Evolutionary conservation across 116 monocot genomes (phyloP).

Genomic region (Phalaenopsis hybrid): DNA sequence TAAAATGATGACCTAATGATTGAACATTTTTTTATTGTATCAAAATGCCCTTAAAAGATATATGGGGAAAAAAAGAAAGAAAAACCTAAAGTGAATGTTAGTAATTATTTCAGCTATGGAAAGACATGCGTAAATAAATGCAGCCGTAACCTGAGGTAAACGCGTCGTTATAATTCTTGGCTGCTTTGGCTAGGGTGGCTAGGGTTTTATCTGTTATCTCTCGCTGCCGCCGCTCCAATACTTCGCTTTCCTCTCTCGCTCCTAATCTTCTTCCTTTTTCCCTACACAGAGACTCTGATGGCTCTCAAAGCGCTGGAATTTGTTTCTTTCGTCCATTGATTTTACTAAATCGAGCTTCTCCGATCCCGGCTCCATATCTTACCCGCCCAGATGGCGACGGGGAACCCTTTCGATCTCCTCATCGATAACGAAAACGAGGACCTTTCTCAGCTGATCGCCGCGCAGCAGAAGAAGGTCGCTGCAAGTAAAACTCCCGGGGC

Average conservation of each 20-base stretch:
- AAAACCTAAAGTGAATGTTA: too few relatives aligned
- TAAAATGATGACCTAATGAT: too few relatives aligned
- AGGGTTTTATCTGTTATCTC: not conserved
- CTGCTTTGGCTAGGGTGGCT: not conserved
- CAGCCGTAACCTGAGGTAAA: too few relatives aligned
- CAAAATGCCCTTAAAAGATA: too few relatives aligned
- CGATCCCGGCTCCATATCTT: slow-evolving; percentile 5
- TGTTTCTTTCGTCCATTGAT: not conserved
- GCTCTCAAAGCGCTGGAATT: not conserved
- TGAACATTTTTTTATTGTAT: too few relatives aligned
- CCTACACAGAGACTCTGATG: not conserved
- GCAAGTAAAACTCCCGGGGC: slow-evolving; percentile 13
- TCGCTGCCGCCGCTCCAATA: not conserved
- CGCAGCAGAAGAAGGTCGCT: slow-evolving; percentile 49
- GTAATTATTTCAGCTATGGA: too few relatives aligned
- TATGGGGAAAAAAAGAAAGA: too few relatives aligned
- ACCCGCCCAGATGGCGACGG: slow-evolving; percentile 38
- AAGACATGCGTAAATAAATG: too few relatives aligned
- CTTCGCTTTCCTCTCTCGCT: not conserved
- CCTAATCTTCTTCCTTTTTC: not conserved
- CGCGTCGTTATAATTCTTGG: too few relatives aligned
- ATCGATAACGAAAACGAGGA: slow-evolving; percentile 83
- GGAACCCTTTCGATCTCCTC: slow-evolving; percentile 87
- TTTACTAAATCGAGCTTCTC: not conserved
- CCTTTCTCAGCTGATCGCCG: slow-evolving; percentile 54